Percentiles rank a stretch among this genome's conserved stretches.
Conservation (phyloP, 352 stramenopile species). For the Globisporangium spiculum region DNA sequence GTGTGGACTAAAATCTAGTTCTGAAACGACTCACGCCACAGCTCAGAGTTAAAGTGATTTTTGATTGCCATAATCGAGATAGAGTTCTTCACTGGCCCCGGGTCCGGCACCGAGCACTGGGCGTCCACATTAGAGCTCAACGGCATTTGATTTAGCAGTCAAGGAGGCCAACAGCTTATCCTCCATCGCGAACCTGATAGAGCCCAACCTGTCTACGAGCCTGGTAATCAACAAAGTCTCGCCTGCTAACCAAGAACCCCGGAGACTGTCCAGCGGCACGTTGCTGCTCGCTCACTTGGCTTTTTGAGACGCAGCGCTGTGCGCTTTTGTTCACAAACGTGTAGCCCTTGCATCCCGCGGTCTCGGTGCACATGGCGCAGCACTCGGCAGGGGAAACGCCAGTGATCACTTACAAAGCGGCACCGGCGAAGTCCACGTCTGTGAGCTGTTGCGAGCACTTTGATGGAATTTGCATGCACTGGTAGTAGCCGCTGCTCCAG, state of each 20-base stretch:
- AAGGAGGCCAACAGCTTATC: no score
- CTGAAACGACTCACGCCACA: not conserved
- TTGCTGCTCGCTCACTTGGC: not conserved
- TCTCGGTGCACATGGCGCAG: not conserved
- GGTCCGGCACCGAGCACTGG: no score
- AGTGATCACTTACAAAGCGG: not conserved
- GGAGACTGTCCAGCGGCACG: not conserved
- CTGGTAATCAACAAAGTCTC: no score
- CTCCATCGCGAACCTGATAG: no score
- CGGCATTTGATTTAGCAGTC: no score
- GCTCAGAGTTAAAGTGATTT: no score
- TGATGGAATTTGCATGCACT: not conserved
- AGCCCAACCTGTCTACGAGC: no score
- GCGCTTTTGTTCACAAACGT: not conserved
- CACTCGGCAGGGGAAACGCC: not conserved
- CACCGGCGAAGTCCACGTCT: not conserved
- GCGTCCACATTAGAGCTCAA: no score
- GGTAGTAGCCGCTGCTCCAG: conserved; percentile 26
- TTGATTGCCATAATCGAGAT: no score
- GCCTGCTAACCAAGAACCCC: not conserved
- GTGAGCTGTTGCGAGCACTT: conserved; percentile 1
- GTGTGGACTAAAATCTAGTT: not conserved
- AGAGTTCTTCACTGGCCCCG: no score
- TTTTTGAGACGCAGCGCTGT: not conserved
- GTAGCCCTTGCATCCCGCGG: not conserved